A percentile compares a stretch with the other conserved stretches of the same genome.
These are phyloP conservation scores for Erodium maritimum DNA, from an alignment of 345 rosid genomes.

Conservation along the genomic window DNA sequence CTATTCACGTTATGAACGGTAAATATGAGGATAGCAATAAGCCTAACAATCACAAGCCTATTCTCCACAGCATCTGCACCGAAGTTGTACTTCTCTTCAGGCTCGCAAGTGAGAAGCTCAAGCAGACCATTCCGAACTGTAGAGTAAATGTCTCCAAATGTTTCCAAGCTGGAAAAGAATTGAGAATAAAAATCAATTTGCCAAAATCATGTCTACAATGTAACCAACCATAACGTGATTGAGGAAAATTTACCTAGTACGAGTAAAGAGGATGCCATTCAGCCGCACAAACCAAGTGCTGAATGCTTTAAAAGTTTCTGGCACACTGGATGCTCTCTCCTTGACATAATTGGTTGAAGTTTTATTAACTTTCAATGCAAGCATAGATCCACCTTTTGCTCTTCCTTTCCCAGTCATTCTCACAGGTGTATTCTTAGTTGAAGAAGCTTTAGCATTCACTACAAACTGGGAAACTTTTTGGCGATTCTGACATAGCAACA, in stretches of 20 bases:
- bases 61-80: conserved; percentile 55
- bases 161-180: conserved; percentile 61
- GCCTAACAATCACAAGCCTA: conserved; percentile 58
- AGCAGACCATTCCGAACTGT: conserved; percentile 44
- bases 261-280: conserved; percentile 90
- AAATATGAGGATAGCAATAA: conserved; percentile 60
- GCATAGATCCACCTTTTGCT: conserved; percentile 36
- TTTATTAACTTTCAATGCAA: conserved; percentile 33
- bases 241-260: conserved; percentile 51
- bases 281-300: conserved; percentile 76
- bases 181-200: not conserved
- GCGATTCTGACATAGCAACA: conserved; percentile 40
- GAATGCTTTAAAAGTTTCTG: conserved; percentile 45
- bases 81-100: conserved; percentile 48
- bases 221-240: not conserved
- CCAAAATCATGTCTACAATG: conserved; percentile 2
- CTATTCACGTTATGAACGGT: conserved; percentile 61
- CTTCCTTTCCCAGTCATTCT: conserved; percentile 43
- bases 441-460: conserved; percentile 29
- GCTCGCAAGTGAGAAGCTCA: conserved; percentile 62
- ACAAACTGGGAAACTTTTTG: conserved; percentile 49
- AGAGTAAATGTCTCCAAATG: conserved; percentile 61
- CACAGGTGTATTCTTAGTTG: conserved; percentile 26
- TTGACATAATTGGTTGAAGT: conserved; percentile 19
- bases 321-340: conserved; percentile 33